Evolutionary conservation across 345 rosid genomes (phyloP), one percentile per base, ranked within the genome.

Genomic region (Boechera retrofracta): DNA sequence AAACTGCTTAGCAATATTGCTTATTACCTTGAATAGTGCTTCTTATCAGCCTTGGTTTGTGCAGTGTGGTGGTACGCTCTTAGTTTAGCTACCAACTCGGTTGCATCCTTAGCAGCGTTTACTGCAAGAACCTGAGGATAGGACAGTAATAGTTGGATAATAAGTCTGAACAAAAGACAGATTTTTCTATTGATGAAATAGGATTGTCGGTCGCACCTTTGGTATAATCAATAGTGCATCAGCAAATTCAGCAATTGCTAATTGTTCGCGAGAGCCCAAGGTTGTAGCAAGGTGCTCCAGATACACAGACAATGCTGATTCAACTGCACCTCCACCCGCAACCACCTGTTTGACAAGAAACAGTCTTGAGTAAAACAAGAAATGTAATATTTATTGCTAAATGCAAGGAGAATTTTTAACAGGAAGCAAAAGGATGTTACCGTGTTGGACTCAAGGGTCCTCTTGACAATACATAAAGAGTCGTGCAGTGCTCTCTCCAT

Each of bases 301-400:
- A 77, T 92, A 89, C 36, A 95, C 97, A 55, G 98, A 88, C 61
- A 92, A 81, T 44, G 99, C 96, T 69, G 97, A 78, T 76, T 95
- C 98, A 69, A 95, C 98, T 2, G 99, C 99, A 69, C 98, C 99
- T 77, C 99, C 99, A 69, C 98, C 99, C 1, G 98, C 99, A 44
- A 95, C 99, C 55, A 92, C 98, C 99, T 92, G 73, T 82, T 29
- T 33, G 57, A 69, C 69, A 62, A 15, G 69, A 60, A 41, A 68
- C 51, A 65, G 24, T 31, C 67, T 65, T 51, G 49, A 0, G 11
- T 53, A 33, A 35, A 55, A 59, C 57, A 39, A 69, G 47, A 44
- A 32, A 24, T 9, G 28, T 8, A 10, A 62, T 9, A 12, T 61
- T 35, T 1, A 6, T 65, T 12, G 32, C 55, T n/a, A 48, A 33